Conservation (phyloP, 2,329 filamentous ascomycete genomes). For the Chaetomiaceae sp. region DNA sequence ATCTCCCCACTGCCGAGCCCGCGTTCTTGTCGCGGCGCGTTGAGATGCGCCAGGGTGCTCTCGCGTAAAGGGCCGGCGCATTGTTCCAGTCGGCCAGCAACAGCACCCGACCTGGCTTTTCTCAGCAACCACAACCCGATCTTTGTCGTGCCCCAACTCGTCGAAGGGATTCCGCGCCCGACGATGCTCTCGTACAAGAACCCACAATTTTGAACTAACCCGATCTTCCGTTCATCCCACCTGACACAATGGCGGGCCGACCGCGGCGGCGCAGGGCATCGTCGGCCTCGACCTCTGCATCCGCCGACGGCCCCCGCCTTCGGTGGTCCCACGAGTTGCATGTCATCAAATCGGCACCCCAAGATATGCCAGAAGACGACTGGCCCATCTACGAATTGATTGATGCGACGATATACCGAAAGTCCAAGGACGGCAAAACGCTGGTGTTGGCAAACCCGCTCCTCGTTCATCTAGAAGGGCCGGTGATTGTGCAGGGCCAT, state of each 20-base stretch:
- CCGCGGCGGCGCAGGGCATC: constrained; percentile 37
- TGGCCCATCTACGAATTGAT: constrained; percentile 58
- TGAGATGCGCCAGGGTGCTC: too few species aligned
- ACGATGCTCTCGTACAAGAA: too few species aligned
- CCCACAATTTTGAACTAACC: too few species aligned
- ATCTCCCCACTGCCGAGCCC: too few species aligned
- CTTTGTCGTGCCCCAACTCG: too few species aligned
- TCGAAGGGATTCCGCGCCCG: too few species aligned
- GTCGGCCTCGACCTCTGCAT: constrained; percentile 38
- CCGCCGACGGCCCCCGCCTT: constrained; percentile 32
- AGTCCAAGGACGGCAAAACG: constrained; percentile 39
- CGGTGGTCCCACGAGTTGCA: constrained; percentile 30
- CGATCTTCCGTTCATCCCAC: too few species aligned
- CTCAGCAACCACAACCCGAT: background rate
- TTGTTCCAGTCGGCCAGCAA: background rate
- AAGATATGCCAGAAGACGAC: constrained; percentile 36
- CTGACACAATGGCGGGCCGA: constrained; percentile 23
- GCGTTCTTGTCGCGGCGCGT: too few species aligned
- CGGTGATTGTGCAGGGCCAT: constrained; percentile 55
- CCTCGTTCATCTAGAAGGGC: constrained; percentile 51
- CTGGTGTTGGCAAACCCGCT: constrained; percentile 50
- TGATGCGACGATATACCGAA: constrained; percentile 53
- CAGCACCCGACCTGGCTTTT: too few species aligned
- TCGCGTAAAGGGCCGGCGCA: constrained; percentile 10
- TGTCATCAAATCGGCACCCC: constrained; percentile 32